A percentile compares a stretch with the other conserved stretches of the same genome.
These are phyloP conservation scores for Ogataea haglerorum DNA, from an alignment of 805 yeast genomes.

Conservation along the genomic window DNA sequence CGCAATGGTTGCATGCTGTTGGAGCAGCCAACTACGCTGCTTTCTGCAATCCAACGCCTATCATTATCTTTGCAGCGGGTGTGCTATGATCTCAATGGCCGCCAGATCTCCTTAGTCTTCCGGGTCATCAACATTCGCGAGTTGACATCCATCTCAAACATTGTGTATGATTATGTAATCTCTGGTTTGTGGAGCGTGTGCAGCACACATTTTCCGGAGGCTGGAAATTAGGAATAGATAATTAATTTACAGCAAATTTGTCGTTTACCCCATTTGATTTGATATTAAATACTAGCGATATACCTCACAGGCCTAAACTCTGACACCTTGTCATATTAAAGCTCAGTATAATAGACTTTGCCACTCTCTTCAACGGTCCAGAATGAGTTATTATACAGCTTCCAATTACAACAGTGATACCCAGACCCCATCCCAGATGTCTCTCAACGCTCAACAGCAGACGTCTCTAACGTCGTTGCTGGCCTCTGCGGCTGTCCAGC, in stretches of 20 bases:
- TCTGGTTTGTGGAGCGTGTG: conserved; percentile 4
- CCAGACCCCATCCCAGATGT: conserved; percentile 10
- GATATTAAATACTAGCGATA: conserved; percentile 1
- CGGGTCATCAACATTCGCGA: background rate
- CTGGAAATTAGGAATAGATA: conserved; percentile 9
- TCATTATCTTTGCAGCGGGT: too few relatives aligned
- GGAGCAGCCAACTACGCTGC: too few relatives aligned
- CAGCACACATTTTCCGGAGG: conserved; percentile 6
- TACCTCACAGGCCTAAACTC: background rate
- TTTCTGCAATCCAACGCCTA: too few relatives aligned
- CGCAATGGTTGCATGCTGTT: too few relatives aligned
- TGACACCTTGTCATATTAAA: conserved; percentile 1
- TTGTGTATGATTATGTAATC: background rate
- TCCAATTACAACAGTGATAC: conserved; percentile 6
- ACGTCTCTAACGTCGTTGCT: conserved; percentile 20
- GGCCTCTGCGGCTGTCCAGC: conserved; percentile 16
- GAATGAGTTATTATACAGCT: conserved; percentile 10
- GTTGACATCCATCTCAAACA: background rate
- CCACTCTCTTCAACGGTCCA: background rate
- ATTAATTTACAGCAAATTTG: conserved; percentile 6
- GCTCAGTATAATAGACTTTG: background rate
- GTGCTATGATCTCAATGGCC: too few relatives aligned
- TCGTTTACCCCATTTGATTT: background rate
- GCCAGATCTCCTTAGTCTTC: too few relatives aligned
- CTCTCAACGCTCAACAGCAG: conserved; percentile 17